A percentile compares a stretch with the other conserved stretches of the same genome.
phyloP scores from a whole-genome alignment of 176 grass and related monocot genomes.

The Ampelocalamus luodianensis region DNA sequence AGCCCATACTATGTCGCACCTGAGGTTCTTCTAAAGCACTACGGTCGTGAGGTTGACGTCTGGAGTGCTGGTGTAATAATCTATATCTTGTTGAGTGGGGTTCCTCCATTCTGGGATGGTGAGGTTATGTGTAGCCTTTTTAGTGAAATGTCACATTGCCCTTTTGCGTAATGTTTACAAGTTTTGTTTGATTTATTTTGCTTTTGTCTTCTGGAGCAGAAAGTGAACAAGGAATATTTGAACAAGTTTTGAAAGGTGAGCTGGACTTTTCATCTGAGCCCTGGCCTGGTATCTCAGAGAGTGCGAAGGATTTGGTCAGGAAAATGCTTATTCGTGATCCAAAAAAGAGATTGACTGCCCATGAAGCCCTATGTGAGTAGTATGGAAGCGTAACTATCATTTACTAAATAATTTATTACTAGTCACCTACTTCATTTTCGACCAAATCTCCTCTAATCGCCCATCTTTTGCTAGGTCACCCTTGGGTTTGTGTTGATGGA shows the following conservation, averaged over 20 bases:
- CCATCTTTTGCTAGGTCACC: constrained; percentile 55
- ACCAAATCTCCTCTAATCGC: neutral
- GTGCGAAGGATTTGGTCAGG: constrained; percentile 80
- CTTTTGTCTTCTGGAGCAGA: constrained; percentile 42
- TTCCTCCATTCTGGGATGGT: constrained; percentile 87
- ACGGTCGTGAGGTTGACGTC: constrained; percentile 71
- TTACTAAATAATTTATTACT: constrained; percentile 1
- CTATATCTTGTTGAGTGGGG: constrained; percentile 81
- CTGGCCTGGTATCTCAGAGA: constrained; percentile 80
- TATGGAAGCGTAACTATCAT: neutral
- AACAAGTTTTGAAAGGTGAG: constrained; percentile 82
- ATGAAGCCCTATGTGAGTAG: constrained; percentile 81
- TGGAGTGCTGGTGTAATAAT: constrained; percentile 87
- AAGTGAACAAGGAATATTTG: constrained; percentile 86
- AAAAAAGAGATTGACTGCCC: constrained; percentile 72
- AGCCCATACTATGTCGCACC: constrained; percentile 85
- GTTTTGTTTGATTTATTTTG: neutral
- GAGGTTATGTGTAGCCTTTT: constrained; percentile 52
- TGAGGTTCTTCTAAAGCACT: constrained; percentile 70
- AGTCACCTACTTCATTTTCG: constrained; percentile 1
- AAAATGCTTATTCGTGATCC: constrained; percentile 81
- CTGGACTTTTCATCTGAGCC: constrained; percentile 73
- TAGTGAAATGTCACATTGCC: neutral
- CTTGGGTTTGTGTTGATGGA: constrained; percentile 79
- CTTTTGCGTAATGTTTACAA: constrained; percentile 9